These are phyloP conservation scores for Xylariaceae sp. DNA, from an alignment of 2,329 filamentous ascomycete species.

Conservation along the genomic window DNA sequence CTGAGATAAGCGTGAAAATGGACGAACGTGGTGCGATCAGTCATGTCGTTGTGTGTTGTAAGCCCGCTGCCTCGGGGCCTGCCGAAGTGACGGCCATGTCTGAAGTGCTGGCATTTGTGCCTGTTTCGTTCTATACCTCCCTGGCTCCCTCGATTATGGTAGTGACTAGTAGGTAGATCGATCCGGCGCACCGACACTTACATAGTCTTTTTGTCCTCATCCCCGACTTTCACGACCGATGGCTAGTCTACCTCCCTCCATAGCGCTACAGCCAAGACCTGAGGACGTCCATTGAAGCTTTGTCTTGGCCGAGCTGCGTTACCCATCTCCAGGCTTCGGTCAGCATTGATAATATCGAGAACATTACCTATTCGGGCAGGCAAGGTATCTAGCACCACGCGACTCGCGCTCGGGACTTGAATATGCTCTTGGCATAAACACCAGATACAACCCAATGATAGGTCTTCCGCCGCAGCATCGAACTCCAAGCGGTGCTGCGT, in stretches of 20 bases:
- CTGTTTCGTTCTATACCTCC: not conserved
- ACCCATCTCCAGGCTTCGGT: constrained; percentile 1
- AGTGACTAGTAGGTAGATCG: too few species aligned
- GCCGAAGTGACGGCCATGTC: too few species aligned
- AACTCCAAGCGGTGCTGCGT: not conserved
- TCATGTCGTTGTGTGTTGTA: too few species aligned
- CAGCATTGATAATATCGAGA: constrained; percentile 11
- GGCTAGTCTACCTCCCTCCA: not conserved
- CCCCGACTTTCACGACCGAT: not conserved
- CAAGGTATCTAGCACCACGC: constrained; percentile 19
- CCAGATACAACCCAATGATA: constrained; percentile 21
- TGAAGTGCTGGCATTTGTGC: too few species aligned
- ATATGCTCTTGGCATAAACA: constrained; percentile 13
- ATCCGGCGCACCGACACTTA: too few species aligned
- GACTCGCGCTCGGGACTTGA: constrained; percentile 14
- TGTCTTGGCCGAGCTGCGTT: not conserved
- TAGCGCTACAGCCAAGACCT: not conserved
- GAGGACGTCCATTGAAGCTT: not conserved
- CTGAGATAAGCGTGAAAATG: not conserved
- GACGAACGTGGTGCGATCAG: too few species aligned
- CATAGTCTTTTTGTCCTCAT: too few species aligned
- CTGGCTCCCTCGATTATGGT: not conserved
- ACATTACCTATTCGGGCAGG: constrained; percentile 22
- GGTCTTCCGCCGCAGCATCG: not conserved
- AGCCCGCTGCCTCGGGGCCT: not conserved